A percentile compares a stretch with the other conserved stretches of the same genome.
These are phyloP conservation scores for Mucor ambiguus DNA, from an alignment of 371 early-diverging fungal genomes.

Conservation along the genomic window DNA sequence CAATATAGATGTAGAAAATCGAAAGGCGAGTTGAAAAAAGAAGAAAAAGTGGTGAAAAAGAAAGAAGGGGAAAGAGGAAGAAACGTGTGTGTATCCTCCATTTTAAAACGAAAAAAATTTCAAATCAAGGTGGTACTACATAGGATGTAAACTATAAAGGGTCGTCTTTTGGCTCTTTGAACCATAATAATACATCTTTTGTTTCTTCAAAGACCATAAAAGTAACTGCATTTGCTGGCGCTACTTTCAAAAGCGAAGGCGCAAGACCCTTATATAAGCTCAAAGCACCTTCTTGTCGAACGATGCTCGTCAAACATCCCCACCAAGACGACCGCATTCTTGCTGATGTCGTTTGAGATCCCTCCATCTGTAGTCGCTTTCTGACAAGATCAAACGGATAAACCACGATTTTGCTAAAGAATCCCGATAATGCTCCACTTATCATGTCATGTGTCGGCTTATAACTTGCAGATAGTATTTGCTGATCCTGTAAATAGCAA, in stretches of 20 bases:
- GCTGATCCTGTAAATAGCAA: constrained; percentile 30
- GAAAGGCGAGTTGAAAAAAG: neutral
- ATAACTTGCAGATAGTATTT: constrained; percentile 25
- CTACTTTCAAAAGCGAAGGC: constrained; percentile 87
- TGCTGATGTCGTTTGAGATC: constrained; percentile 49
- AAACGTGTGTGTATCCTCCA: constrained; percentile 15
- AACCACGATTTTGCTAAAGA: constrained; percentile 80
- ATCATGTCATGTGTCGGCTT: constrained; percentile 66
- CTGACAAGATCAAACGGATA: constrained; percentile 92
- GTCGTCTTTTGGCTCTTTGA: constrained; percentile 22
- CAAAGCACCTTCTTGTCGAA: constrained; percentile 72
- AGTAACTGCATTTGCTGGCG: constrained; percentile 82
- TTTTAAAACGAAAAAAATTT: constrained; percentile 9
- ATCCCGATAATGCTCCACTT: constrained; percentile 83
- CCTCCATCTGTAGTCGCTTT: constrained; percentile 81
- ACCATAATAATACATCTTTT: constrained; percentile 42
- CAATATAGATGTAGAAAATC: neutral
- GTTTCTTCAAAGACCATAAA: constrained; percentile 81
- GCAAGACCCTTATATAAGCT: constrained; percentile 88
- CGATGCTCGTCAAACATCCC: constrained; percentile 62
- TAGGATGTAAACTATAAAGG: constrained; percentile 7
- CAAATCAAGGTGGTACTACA: constrained; percentile 16
- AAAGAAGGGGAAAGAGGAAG: constrained; percentile 1
- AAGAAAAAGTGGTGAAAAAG: constrained; percentile 2
- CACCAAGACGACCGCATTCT: constrained; percentile 51